phyloP scores from a whole-genome alignment of 306 rosid genomes.

The Trifolium repens region DNA sequence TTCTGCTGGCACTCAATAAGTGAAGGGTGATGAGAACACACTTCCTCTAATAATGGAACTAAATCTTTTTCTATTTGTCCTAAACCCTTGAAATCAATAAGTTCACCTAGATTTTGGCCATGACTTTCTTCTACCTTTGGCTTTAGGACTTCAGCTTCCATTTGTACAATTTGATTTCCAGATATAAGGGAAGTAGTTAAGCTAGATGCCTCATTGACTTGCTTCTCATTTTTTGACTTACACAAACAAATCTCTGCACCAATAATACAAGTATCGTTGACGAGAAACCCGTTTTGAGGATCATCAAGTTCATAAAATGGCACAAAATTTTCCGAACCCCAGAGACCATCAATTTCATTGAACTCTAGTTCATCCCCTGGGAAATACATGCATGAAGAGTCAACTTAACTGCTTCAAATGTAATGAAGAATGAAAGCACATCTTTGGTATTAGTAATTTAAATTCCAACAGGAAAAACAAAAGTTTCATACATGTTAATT shows the following conservation, averaged over 20 bases:
- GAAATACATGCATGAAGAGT: too few species aligned
- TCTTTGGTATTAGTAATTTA: too few species aligned
- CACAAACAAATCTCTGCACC: neutral
- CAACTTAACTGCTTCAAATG: too few species aligned
- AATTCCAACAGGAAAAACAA: too few species aligned
- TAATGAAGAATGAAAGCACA: too few species aligned
- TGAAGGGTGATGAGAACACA: constrained; percentile 38
- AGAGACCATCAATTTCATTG: neutral
- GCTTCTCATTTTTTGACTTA: neutral
- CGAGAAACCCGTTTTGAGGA: neutral
- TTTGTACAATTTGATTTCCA: neutral
- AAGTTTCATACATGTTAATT: too few species aligned
- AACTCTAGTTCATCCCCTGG: too few species aligned
- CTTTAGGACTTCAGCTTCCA: neutral
- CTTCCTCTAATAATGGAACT: constrained; percentile 39
- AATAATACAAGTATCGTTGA: neutral
- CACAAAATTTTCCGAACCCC: too few species aligned
- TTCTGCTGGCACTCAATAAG: constrained; percentile 29
- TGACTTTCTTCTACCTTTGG: neutral
- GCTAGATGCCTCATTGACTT: neutral
- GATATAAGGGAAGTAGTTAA: neutral
- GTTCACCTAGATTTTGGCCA: neutral
- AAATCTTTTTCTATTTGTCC: constrained; percentile 28
- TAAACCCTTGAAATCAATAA: constrained; percentile 24
- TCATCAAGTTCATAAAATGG: neutral